A percentile compares a stretch with the other conserved stretches of the same genome.
Conservation (phyloP, 1,284 basidiomycete species). For the Wolfiporia cocos region DNA sequence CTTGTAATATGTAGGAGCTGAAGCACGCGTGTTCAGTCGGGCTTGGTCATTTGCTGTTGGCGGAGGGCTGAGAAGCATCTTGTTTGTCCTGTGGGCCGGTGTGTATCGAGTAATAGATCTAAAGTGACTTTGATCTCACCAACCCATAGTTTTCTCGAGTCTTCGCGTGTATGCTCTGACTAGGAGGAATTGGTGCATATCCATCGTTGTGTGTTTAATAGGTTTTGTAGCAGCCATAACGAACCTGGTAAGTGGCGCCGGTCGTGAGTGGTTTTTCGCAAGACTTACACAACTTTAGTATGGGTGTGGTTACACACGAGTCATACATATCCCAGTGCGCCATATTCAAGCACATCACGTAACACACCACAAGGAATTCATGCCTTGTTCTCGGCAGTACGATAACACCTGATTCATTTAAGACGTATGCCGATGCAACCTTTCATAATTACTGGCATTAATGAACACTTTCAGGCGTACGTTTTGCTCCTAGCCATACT, state of each 20-base stretch:
- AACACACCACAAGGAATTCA: background rate
- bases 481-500: no score
- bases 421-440: no score
- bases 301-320: no score
- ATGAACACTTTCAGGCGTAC: no score
- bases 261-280: background rate
- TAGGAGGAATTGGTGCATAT: background rate
- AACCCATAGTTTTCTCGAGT: slow-evolving; percentile 9
- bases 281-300: no score
- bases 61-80: background rate
- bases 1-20: background rate
- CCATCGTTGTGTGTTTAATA: slow-evolving; percentile 1
- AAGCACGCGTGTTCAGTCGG: background rate
- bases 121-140: no score
- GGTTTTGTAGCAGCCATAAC: slow-evolving; percentile 3
- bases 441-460: no score
- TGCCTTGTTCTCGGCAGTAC: background rate
- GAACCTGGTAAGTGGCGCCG: slow-evolving; percentile 9
- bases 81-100: slow-evolving; percentile 3
- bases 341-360: no score
- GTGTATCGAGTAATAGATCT: no score
- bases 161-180: slow-evolving; percentile 7
- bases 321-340: no score
- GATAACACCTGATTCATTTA: no score
- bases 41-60: slow-evolving; percentile 1